A percentile compares a stretch with the other conserved stretches of the same genome.
phyloP scores from a whole-genome alignment of 345 rosid genomes.

The Rhodomyrtus tomentosa region DNA sequence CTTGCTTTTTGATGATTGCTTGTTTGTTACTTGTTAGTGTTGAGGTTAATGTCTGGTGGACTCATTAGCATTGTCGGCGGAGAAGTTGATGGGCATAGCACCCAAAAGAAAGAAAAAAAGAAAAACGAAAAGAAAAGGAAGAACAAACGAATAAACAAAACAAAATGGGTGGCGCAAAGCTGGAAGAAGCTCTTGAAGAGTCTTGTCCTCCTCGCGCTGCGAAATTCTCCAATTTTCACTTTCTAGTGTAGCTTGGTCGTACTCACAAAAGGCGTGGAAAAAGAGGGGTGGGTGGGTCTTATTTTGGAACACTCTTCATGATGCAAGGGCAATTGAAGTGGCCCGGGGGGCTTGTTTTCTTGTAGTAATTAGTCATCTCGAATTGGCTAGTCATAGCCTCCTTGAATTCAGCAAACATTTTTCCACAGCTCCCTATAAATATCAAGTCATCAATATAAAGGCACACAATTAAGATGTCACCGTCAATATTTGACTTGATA shows the following conservation, averaged over 20 bases:
- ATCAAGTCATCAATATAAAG: too few species aligned
- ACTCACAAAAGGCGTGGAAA: neutral
- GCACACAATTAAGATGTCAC: too few species aligned
- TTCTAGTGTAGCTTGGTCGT: neutral
- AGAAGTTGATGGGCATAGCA: neutral
- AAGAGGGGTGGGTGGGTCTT: neutral
- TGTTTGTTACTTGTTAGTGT: neutral
- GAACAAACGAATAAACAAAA: neutral
- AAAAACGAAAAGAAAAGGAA: neutral
- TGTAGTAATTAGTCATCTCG: too few species aligned
- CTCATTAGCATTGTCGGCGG: constrained; percentile 4
- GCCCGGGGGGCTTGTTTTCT: neutral
- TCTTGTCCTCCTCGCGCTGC: neutral
- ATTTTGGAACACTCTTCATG: neutral
- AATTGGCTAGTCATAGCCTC: too few species aligned
- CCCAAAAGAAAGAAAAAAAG: neutral
- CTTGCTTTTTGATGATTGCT: neutral
- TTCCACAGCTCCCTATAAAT: too few species aligned
- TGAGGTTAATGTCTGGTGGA: neutral
- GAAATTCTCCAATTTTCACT: neutral
- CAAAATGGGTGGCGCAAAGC: neutral
- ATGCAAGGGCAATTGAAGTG: neutral
- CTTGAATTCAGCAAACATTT: too few species aligned
- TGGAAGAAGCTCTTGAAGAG: neutral
- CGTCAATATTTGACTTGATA: too few species aligned